phyloP scores from a whole-genome alignment of 2,329 filamentous ascomycete species.

The Fusarium camptoceras region DNA sequence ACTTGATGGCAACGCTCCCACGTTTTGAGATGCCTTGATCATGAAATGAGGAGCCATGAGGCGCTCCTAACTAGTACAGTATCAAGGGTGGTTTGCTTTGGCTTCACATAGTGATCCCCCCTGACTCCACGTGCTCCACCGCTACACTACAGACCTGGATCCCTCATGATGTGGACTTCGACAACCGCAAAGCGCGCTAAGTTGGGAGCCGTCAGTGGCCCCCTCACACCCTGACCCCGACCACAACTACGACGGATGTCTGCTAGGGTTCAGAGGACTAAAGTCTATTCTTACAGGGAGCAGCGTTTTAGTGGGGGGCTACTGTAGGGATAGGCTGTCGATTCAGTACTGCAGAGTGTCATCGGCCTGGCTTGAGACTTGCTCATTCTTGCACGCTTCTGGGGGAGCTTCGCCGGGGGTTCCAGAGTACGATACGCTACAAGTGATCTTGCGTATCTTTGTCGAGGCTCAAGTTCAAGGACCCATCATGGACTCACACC shows the following conservation, averaged over 20 bases:
- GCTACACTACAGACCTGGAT: constrained; percentile 16
- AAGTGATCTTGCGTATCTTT: constrained; percentile 1
- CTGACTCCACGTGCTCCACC: constrained; percentile 39
- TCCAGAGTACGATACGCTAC: constrained; percentile 3
- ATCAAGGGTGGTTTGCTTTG: constrained; percentile 29
- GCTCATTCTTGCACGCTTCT: constrained; percentile 24
- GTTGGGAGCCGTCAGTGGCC: constrained; percentile 14
- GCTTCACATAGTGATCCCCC: constrained; percentile 20
- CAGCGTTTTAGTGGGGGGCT: constrained; percentile 13
- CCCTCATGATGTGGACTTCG: constrained; percentile 4
- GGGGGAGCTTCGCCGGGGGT: constrained; percentile 19
- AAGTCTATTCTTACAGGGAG: constrained; percentile 43
- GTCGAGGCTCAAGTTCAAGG: constrained; percentile 6
- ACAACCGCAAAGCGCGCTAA: constrained; percentile 25
- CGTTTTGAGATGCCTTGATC: constrained; percentile 29
- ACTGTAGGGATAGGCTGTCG: constrained; percentile 18
- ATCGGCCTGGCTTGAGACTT: constrained; percentile 26
- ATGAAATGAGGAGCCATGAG: no score
- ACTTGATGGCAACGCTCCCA: constrained; percentile 34
- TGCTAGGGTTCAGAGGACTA: constrained; percentile 40
- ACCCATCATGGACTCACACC: constrained; percentile 21
- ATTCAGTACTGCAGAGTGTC: constrained; percentile 30
- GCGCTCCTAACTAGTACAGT: no score
- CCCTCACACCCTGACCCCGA: constrained; percentile 16
- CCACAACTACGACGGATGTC: constrained; percentile 40